phyloP scores from a whole-genome alignment of 106 monocot species.

The Apostasia shenzhenica region DNA sequence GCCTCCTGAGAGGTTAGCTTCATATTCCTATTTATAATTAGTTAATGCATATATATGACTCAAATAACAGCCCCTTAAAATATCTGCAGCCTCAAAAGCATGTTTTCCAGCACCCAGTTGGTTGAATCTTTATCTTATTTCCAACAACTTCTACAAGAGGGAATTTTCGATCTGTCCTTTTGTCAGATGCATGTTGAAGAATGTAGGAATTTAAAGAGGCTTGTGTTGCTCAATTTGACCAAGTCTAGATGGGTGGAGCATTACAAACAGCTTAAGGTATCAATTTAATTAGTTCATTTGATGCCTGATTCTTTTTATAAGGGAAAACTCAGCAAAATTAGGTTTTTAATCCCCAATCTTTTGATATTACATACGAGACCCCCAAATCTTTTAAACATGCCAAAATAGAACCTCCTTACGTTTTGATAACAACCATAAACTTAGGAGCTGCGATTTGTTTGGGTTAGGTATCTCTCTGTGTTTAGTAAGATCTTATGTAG shows the following conservation, averaged over 20 bases:
- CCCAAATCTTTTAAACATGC: background rate
- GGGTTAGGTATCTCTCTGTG: too few relatives aligned
- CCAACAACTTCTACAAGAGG: slow-evolving; percentile 59
- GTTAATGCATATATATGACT: background rate
- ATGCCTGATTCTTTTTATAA: too few relatives aligned
- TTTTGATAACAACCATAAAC: background rate
- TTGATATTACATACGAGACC: background rate
- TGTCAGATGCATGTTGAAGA: slow-evolving; percentile 33
- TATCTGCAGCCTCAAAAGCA: slow-evolving; percentile 54
- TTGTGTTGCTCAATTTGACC: slow-evolving; percentile 31
- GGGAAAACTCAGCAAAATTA: background rate
- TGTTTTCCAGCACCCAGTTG: slow-evolving; percentile 65
- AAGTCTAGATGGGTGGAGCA: slow-evolving; percentile 59
- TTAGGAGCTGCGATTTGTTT: too few relatives aligned
- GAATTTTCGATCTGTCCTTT: slow-evolving; percentile 43
- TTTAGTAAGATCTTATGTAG: too few relatives aligned
- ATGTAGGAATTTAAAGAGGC: slow-evolving; percentile 32
- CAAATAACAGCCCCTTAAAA: background rate
- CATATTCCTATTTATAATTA: background rate
- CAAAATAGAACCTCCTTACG: background rate
- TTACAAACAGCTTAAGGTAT: slow-evolving; percentile 55
- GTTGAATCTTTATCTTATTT: slow-evolving; percentile 45
- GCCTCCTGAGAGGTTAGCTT: slow-evolving; percentile 49
- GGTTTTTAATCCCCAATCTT: background rate
- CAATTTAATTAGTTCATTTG: background rate